Percentiles rank a stretch among this genome's conserved stretches.
These are phyloP conservation scores for Ceratobasidium theobromae DNA, from an alignment of 1,284 basidiomycete species.

Conservation along the genomic window DNA sequence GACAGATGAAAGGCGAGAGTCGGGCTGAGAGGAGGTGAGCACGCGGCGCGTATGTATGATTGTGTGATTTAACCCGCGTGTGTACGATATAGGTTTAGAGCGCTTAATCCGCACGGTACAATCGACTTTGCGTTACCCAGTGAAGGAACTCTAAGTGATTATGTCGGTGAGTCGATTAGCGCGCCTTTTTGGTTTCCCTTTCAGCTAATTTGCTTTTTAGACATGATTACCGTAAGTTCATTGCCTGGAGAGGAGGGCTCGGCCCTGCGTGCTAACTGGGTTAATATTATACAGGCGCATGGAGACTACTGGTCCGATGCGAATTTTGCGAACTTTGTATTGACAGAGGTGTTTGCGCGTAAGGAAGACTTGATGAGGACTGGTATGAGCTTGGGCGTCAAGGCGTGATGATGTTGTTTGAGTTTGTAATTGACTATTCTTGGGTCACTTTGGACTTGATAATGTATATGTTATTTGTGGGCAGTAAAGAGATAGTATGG, in stretches of 20 bases:
- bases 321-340: constrained; percentile 41
- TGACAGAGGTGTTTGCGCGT: constrained; percentile 42
- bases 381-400: constrained; percentile 36
- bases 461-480: background rate
- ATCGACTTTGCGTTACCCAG: constrained; percentile 41
- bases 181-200: background rate
- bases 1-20: constrained; percentile 37
- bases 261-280: background rate
- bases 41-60: background rate
- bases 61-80: too few relatives aligned
- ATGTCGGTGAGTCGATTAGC: constrained; percentile 38
- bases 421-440: background rate
- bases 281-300: constrained; percentile 38
- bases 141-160: constrained; percentile 42
- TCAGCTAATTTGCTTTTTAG: constrained; percentile 25
- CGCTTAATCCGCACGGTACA: constrained; percentile 42
- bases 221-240: constrained; percentile 41
- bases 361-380: constrained; percentile 41
- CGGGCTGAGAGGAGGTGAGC: constrained; percentile 41
- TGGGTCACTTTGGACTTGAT: background rate
- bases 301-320: constrained; percentile 42
- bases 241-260: too few relatives aligned
- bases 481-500: background rate
- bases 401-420: background rate
- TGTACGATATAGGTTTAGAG: constrained; percentile 38